Conservation (phyloP, 306 rosid species). For the Rubus parviflorus region DNA sequence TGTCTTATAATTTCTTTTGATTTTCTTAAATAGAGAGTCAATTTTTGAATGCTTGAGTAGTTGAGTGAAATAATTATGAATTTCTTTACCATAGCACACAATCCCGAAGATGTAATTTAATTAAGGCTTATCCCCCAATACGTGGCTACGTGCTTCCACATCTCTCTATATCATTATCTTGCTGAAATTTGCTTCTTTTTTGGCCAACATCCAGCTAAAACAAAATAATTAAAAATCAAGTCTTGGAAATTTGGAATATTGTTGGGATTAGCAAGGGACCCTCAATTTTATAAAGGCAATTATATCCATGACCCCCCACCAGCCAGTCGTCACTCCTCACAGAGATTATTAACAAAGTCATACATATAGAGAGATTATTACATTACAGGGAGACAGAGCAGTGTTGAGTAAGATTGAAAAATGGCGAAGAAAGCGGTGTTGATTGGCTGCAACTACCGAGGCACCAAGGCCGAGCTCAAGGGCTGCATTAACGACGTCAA, state of each 20-base stretch:
- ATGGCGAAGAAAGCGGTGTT: conserved; percentile 72
- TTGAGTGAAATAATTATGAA: too few species aligned
- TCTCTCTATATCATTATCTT: background rate
- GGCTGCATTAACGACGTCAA: conserved; percentile 84
- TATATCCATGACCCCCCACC: background rate
- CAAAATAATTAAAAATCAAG: background rate
- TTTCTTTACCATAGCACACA: too few species aligned
- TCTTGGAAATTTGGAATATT: background rate
- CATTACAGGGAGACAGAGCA: background rate
- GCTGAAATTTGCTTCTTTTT: background rate
- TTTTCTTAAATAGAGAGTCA: too few species aligned
- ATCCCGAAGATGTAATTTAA: too few species aligned
- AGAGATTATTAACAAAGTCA: background rate
- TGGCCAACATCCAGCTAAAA: background rate
- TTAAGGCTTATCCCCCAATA: too few species aligned
- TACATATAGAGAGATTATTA: background rate
- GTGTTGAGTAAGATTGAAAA: background rate
- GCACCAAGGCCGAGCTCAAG: conserved; percentile 69
- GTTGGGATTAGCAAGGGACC: background rate
- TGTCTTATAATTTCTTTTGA: too few species aligned
- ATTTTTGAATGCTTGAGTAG: too few species aligned
- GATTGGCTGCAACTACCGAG: conserved; percentile 80
- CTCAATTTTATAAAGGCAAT: background rate
- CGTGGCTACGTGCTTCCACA: background rate
- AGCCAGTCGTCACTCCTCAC: background rate